These are phyloP conservation scores for Phialophora macrospora DNA, from an alignment of 2,329 filamentous ascomycete species.

Conservation along the genomic window DNA sequence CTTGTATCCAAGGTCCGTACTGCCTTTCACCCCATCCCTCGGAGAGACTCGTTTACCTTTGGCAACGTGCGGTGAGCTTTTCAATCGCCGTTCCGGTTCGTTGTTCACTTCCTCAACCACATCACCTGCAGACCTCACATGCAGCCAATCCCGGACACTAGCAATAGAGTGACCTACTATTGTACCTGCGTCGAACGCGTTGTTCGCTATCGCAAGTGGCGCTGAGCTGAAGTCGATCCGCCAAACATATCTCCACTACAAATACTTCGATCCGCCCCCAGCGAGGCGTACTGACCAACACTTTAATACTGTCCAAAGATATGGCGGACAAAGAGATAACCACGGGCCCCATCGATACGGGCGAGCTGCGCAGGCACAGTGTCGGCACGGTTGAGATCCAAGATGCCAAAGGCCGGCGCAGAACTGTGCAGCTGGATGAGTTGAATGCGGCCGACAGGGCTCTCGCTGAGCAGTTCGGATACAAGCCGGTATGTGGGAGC, in stretches of 20 bases:
- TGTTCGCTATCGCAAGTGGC: slow-evolving; percentile 37
- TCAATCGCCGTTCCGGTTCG: not conserved
- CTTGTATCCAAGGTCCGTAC: slow-evolving; percentile 4
- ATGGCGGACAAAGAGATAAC: slow-evolving; percentile 24
- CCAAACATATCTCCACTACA: slow-evolving; percentile 2
- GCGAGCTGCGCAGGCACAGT: slow-evolving; percentile 31
- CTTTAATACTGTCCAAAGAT: not conserved
- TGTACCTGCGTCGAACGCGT: slow-evolving; percentile 31
- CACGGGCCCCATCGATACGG: slow-evolving; percentile 22
- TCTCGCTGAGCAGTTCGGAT: slow-evolving; percentile 43
- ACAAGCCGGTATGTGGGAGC: slow-evolving; percentile 41
- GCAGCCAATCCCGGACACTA: slow-evolving; percentile 22
- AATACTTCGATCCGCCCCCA: slow-evolving; percentile 3
- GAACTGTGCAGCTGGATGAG: slow-evolving; percentile 39
- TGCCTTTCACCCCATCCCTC: not conserved
- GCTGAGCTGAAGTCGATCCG: slow-evolving; percentile 30
- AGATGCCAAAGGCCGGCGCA: slow-evolving; percentile 32
- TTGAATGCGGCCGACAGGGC: slow-evolving; percentile 40
- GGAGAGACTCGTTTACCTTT: not conserved
- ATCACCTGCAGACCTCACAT: slow-evolving; percentile 27
- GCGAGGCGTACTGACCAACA: not conserved
- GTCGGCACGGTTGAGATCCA: slow-evolving; percentile 33
- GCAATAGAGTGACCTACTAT: slow-evolving; percentile 28
- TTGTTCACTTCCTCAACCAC: slow-evolving; percentile 10
- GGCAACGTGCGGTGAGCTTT: not conserved